Percentiles rank a stretch among this genome's conserved stretches.
phyloP scores from a whole-genome alignment of 306 rosid genomes.

The Rubus parviflorus region DNA sequence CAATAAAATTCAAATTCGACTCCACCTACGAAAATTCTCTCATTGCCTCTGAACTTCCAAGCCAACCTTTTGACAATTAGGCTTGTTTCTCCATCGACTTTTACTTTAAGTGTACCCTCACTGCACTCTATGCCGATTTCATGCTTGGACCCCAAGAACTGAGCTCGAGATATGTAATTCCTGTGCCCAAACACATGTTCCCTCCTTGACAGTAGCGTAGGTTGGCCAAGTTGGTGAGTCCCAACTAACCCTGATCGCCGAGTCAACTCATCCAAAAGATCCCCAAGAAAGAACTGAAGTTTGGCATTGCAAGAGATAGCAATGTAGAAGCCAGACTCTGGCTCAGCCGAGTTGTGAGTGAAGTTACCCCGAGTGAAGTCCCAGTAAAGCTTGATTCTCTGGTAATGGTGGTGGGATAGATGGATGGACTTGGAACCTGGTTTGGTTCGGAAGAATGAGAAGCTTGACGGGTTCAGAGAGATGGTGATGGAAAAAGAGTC shows the following conservation, averaged over 20 bases:
- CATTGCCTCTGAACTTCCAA: slow-evolving; percentile 93
- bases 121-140: slow-evolving; percentile 66
- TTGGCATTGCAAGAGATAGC: slow-evolving; percentile 46
- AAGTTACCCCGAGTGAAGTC: slow-evolving; percentile 61
- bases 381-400: slow-evolving; percentile 60
- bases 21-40: slow-evolving; percentile 57
- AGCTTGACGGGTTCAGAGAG: slow-evolving; percentile 57
- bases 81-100: slow-evolving; percentile 54
- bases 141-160: slow-evolving; percentile 64
- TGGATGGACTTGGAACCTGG: slow-evolving; percentile 60
- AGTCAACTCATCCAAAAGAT: slow-evolving; percentile 39
- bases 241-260: slow-evolving; percentile 29
- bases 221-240: slow-evolving; percentile 19
- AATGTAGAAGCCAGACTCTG: slow-evolving; percentile 63
- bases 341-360: slow-evolving; percentile 53
- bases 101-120: slow-evolving; percentile 53
- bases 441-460: slow-evolving; percentile 53
- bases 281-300: slow-evolving; percentile 65
- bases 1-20: slow-evolving; percentile 74
- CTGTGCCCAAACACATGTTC: slow-evolving; percentile 68
- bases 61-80: slow-evolving; percentile 63
- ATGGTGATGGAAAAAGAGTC: slow-evolving; percentile 56
- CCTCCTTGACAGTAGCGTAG: slow-evolving; percentile 56
- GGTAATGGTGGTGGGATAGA: slow-evolving; percentile 33
- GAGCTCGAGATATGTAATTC: slow-evolving; percentile 50